phyloP scores from a whole-genome alignment of 208 protist genomes.

The Naegleria fowleri region DNA sequence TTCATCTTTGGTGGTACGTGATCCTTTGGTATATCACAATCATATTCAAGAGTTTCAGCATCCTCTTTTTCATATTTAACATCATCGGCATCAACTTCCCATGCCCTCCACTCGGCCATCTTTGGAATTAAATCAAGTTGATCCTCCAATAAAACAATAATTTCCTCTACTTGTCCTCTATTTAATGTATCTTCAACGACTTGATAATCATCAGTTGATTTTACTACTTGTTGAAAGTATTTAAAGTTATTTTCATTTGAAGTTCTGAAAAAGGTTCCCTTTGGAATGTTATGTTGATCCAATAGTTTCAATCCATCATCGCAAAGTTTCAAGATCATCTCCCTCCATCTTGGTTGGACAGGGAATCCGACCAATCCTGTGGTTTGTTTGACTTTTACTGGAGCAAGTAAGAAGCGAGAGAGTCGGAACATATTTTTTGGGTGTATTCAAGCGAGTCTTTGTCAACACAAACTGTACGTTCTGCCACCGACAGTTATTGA shows the following conservation, averaged over 20 bases:
- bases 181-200: slow-evolving; percentile 10
- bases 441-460: too few relatives aligned
- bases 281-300: background rate
- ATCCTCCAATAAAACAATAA: slow-evolving; percentile 10
- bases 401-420: background rate
- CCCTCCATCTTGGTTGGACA: slow-evolving; percentile 10
- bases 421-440: background rate
- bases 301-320: background rate
- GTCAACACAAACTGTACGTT: too few relatives aligned
- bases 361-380: background rate
- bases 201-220: slow-evolving; percentile 14
- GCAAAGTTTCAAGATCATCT: slow-evolving; percentile 1
- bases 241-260: slow-evolving; percentile 21
- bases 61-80: background rate
- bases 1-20: slow-evolving; percentile 10
- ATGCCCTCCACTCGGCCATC: background rate
- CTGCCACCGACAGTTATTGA: too few relatives aligned
- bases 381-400: background rate
- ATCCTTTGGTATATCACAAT: background rate
- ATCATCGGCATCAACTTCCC: background rate
- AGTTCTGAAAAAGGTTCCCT: background rate
- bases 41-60: background rate
- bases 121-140: slow-evolving; percentile 27
- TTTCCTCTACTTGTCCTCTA: slow-evolving; percentile 20
- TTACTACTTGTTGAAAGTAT: background rate